Base-by-base conservation (phyloP, 768 basidiomycete genomes). In the Suillus luteus region DNA sequence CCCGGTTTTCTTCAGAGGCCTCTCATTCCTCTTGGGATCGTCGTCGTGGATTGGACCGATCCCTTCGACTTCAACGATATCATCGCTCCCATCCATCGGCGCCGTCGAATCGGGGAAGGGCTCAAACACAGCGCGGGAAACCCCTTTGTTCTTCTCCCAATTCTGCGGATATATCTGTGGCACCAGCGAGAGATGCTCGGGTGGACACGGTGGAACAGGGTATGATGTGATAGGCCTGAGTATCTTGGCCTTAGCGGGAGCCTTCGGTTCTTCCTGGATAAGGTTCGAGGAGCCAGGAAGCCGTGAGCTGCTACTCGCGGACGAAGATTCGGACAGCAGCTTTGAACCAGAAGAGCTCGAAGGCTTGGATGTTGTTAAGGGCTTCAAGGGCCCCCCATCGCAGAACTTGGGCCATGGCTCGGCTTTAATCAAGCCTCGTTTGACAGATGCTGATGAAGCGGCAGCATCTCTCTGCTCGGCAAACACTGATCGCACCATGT, bases 221-320 rank as follows among this genome's bases (percentile, higher is more conserved):
- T 77, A 48, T 5, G 67, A 60, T 10, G 74, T 77, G 59, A 75
- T 75, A 17, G 72, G 76, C 61, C 68, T 74, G 65, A 75, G 59
- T 9, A 65, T 65, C 22, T 71, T 75, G 37, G 7, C 1, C 22
- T 71, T 75, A 46, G 4, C 0, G 15, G 33, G 40, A 33, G 51
- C 31, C 24, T 49, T 52, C 22, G 22, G 6, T 27, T 17, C 9
- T 2, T 17, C 40, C 5, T 57, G 15, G 15, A 1, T 38, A 19
- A 17, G 15, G 15, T 40, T 24, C 10, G 38, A 57, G 5, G 17
- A 27, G 9, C 24, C 24, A 11, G 38, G 15, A 19, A 6, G 24
- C 40, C 2, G 38, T 40, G 38, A 40, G 38, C 24, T 40, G 10
- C 38, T 14, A 48, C 48, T 40, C 5, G 38, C 15, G 9, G 55